Percentiles rank a stretch among this genome's conserved stretches.
Conservation (phyloP, 495 filamentous ascomycete genomes). For the Oidiodendron maius region DNA sequence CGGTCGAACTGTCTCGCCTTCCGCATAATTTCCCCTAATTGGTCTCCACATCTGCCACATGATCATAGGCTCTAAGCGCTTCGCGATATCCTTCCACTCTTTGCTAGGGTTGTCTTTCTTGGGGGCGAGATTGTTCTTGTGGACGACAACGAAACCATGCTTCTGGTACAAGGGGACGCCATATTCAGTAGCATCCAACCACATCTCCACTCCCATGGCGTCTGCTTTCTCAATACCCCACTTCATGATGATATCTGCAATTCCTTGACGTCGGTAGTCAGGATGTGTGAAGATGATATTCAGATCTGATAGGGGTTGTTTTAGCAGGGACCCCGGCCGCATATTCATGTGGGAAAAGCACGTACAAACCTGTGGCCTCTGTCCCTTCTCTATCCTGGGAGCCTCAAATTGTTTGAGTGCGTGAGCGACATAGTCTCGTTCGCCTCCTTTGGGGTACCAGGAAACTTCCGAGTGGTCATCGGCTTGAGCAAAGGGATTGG, state of each 20-base stretch:
- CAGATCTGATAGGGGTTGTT: conserved; percentile 19
- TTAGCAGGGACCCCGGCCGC: no score
- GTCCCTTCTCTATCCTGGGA: conserved; percentile 14
- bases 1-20: neutral
- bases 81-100: conserved; percentile 13
- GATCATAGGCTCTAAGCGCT: conserved; percentile 3
- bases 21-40: conserved; percentile 7
- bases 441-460: conserved; percentile 24
- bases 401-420: conserved; percentile 19
- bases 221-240: conserved; percentile 37
- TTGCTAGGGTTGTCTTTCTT: conserved; percentile 5
- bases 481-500: conserved; percentile 18
- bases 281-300: conserved; percentile 27
- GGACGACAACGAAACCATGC: conserved; percentile 24
- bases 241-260: conserved; percentile 29
- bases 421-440: neutral
- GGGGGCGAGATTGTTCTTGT: conserved; percentile 6
- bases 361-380: conserved; percentile 1
- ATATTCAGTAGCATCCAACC: conserved; percentile 32
- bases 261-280: conserved; percentile 31
- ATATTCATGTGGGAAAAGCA: no score
- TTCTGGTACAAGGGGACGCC: conserved; percentile 33
- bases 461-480: conserved; percentile 15
- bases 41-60: conserved; percentile 16
- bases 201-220: conserved; percentile 31